Conservation (phyloP, 768 basidiomycete genomes). For the Leccinellum luteum region DNA sequence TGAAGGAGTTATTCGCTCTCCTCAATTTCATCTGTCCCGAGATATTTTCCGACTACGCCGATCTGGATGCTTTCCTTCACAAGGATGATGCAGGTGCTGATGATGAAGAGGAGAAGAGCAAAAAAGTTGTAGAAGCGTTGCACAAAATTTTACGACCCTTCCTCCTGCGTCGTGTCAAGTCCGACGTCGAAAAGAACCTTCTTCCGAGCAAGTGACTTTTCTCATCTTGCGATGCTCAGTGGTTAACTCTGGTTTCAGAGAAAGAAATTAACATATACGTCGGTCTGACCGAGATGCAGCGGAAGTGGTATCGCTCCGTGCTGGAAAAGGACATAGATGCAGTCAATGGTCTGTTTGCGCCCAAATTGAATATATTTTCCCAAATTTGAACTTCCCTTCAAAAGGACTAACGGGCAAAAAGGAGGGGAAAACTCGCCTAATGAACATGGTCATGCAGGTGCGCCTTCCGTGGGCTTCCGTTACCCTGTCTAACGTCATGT, state of each 20-base stretch:
- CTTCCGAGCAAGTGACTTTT: slow-evolving; percentile 65
- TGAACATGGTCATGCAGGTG: slow-evolving; percentile 99
- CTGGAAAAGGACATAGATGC: slow-evolving; percentile 99
- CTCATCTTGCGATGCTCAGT: neutral
- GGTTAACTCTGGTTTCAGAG: slow-evolving; percentile 44
- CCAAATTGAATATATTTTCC: neutral
- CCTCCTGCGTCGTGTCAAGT: slow-evolving; percentile 89
- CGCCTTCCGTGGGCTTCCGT: slow-evolving; percentile 3
- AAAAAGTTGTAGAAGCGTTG: slow-evolving; percentile 92
- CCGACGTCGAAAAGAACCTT: slow-evolving; percentile 94
- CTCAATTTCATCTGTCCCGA: slow-evolving; percentile 97
- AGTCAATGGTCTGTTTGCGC: slow-evolving; percentile 70
- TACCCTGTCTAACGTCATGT: neutral
- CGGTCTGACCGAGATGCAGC: slow-evolving; percentile 94
- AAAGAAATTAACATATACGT: slow-evolving; percentile 99
- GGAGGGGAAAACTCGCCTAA: slow-evolving; percentile 94
- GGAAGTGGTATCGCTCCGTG: slow-evolving; percentile 96
- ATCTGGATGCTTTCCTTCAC: slow-evolving; percentile 92
- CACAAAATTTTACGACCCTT: slow-evolving; percentile 97
- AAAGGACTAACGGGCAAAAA: slow-evolving; percentile 92
- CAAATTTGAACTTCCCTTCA: neutral
- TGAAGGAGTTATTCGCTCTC: slow-evolving; percentile 91
- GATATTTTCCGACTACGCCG: slow-evolving; percentile 87
- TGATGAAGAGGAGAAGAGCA: slow-evolving; percentile 78
- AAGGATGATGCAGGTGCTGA: slow-evolving; percentile 72